Conservation (phyloP, 768 basidiomycete species). For the Infundibulicybe gibba region DNA sequence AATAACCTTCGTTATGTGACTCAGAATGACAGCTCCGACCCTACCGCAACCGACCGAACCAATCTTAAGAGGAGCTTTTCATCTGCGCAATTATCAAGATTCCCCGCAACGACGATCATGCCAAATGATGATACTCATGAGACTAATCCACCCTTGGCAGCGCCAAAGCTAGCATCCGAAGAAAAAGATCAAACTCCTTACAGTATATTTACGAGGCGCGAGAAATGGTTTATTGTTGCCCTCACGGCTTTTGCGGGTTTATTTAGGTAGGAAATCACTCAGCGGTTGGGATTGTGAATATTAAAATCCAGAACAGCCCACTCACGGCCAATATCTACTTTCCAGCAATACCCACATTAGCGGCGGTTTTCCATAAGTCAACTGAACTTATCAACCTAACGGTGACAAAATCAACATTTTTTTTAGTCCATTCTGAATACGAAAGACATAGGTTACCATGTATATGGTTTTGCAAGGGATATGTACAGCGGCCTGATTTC, state of each 20-base stretch:
- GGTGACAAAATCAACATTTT: slow-evolving; percentile 25
- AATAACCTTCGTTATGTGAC: neutral
- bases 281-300: neutral
- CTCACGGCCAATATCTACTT: slow-evolving; percentile 77
- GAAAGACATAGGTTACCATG: slow-evolving; percentile 46
- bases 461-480: slow-evolving; percentile 71
- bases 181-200: slow-evolving; percentile 12
- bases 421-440: too few relatives aligned
- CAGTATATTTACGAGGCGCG: slow-evolving; percentile 47
- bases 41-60: too few relatives aligned
- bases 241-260: slow-evolving; percentile 55
- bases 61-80: too few relatives aligned
- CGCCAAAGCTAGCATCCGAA: too few relatives aligned
- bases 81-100: too few relatives aligned
- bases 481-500: slow-evolving; percentile 29
- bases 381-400: slow-evolving; percentile 76
- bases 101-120: too few relatives aligned
- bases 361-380: slow-evolving; percentile 58
- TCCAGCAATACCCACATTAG: slow-evolving; percentile 71
- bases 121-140: too few relatives aligned
- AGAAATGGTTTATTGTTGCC: slow-evolving; percentile 69
- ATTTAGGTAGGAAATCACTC: slow-evolving; percentile 49
- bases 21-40: too few relatives aligned
- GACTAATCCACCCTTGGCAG: too few relatives aligned
- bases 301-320: slow-evolving; percentile 35